A percentile compares a stretch with the other conserved stretches of the same genome.
Conservation (phyloP, 2,329 filamentous ascomycete species). For the Beauveria australis region DNA sequence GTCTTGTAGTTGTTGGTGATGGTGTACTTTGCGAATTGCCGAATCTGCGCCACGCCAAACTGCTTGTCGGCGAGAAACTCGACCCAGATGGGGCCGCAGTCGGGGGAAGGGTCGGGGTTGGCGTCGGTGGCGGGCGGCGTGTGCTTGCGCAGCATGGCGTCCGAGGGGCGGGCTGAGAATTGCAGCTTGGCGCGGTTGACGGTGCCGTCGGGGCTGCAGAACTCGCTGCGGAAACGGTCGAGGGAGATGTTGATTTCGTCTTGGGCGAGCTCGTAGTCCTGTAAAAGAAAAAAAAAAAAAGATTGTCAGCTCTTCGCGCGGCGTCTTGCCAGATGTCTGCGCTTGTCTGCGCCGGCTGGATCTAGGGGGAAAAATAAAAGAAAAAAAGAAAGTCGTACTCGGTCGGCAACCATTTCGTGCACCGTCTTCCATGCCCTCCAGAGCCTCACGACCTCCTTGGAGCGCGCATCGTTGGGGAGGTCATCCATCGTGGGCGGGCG, state of each 20-base stretch:
- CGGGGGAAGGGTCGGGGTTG: constrained; percentile 61
- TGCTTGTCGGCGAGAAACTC: constrained; percentile 77
- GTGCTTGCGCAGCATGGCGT: constrained; percentile 78
- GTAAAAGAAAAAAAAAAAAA: constrained; percentile 14
- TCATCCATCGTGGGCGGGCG: constrained; percentile 26
- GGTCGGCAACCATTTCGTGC: constrained; percentile 88
- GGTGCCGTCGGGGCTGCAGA: constrained; percentile 62
- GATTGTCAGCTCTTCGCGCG: background rate
- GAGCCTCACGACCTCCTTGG: constrained; percentile 55
- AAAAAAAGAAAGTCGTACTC: constrained; percentile 48
- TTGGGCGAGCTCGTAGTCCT: constrained; percentile 91
- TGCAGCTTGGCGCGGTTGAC: constrained; percentile 73
- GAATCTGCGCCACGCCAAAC: constrained; percentile 88
- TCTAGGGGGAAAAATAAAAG: no score
- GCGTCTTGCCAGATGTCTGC: no score
- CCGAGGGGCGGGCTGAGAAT: constrained; percentile 79
- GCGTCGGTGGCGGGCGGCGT: constrained; percentile 60
- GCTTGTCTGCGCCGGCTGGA: background rate
- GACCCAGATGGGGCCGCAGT: constrained; percentile 84
- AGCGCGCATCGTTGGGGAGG: constrained; percentile 41
- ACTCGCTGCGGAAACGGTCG: constrained; percentile 69
- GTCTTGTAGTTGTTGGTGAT: constrained; percentile 74
- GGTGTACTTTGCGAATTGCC: constrained; percentile 78
- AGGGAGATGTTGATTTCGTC: constrained; percentile 82
- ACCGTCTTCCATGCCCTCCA: constrained; percentile 93